These are phyloP conservation scores for Pythium brachiatum DNA, from an alignment of 352 stramenopile genomes.

Conservation along the genomic window DNA sequence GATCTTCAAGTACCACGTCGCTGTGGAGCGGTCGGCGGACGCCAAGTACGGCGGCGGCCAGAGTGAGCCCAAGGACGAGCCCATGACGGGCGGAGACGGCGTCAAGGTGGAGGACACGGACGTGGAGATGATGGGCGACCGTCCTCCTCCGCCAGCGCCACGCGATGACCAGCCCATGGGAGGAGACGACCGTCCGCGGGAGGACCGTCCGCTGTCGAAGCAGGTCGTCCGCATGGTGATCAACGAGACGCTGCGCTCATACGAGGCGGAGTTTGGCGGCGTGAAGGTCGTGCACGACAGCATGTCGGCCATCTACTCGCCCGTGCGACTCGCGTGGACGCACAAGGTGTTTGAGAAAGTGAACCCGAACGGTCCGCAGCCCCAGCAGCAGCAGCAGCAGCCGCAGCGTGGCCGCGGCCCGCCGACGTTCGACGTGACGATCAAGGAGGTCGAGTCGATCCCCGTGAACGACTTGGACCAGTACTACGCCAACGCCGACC, in stretches of 20 bases:
- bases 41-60: conserved; percentile 45
- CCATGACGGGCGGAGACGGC: conserved; percentile 30
- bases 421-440: conserved; percentile 61
- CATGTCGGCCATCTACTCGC: conserved; percentile 57
- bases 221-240: conserved; percentile 59
- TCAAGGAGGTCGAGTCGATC: conserved; percentile 68
- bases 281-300: conserved; percentile 66
- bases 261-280: conserved; percentile 50
- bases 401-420: conserved; percentile 29
- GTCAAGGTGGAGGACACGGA: conserved; percentile 29
- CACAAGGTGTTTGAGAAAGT: conserved; percentile 48
- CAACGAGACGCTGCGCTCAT: conserved; percentile 47
- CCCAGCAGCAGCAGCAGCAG: conserved; percentile 18
- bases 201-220: conserved; percentile 38
- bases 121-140: conserved; percentile 42
- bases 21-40: conserved; percentile 49
- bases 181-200: conserved; percentile 8
- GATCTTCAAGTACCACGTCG: conserved; percentile 77
- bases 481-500: conserved; percentile 55
- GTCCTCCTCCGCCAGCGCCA: not conserved
- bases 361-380: conserved; percentile 40
- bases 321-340: conserved; percentile 47
- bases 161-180: not conserved
- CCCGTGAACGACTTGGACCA: conserved; percentile 38
- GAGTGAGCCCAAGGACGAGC: conserved; percentile 35